Evolutionary conservation across 257 asterid genomes (phyloP), one percentile per base, ranked within the genome.

Genomic region (Solanum etuberosum): DNA sequence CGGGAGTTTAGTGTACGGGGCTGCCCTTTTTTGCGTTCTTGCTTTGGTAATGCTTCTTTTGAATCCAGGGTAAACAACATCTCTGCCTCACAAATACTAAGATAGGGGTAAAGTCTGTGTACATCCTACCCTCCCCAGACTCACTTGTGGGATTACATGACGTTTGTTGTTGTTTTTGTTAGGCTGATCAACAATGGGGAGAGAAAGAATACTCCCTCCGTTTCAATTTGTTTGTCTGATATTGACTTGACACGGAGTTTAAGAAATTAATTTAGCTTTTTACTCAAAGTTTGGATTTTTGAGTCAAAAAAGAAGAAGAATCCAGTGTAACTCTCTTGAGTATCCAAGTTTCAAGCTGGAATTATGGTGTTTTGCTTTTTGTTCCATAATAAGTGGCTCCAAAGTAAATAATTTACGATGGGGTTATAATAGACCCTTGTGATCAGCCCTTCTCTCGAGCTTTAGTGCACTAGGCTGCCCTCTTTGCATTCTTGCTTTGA

Each of bases 51-150:
- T 11, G 31, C 9, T 63, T 63, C 71, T n/a, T 63, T 63, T n/a
- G 32, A 63, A 63, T 8, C 3, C 32, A 63, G 71, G 32, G 16
- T 63, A 20, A 20, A 57, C 65, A 54, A 1, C 25, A 57, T 57
- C n/a, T 54, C 25, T 57, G 12, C 65, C 27, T 54, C 32, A 25
- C 70, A 61, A 23, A 54, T 18, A 54, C 63, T 18, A 54, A 4
- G 70, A 25, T 1, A 61, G 32, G 0, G 70, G 70, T 4, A n/a
- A 61, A 0, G 15, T 5, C 0, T 63, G 72, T 0, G 8, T 25
- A 11, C 6, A 11, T 63, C 34, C 32, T 63, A 63, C 20, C 72
- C 18, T 63, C 34, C 18, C 1, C 4, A 12, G 2, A 2, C 72
- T 11, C 18, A 25, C 34, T 65, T 27, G 73, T 67, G 37, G 21